Evolutionary conservation across 192 early-diverging fungal genomes (phyloP).

Genomic region (Coemansia sp.): DNA sequence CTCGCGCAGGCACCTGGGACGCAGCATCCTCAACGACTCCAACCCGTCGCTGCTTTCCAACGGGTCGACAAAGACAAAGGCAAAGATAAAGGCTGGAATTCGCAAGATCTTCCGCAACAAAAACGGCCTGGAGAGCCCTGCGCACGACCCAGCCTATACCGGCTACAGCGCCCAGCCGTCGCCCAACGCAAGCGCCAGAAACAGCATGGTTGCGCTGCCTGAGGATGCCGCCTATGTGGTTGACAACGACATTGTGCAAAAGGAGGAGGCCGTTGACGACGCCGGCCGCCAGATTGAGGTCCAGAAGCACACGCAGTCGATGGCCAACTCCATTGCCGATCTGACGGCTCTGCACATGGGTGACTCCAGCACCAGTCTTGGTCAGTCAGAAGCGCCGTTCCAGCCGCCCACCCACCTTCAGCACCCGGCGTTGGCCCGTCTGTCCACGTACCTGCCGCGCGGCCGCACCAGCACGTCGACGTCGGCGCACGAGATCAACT

Average conservation of each 20-base stretch:
- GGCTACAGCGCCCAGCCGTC: constrained; percentile 16
- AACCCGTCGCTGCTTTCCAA: constrained; percentile 30
- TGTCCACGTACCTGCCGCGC: constrained; percentile 44
- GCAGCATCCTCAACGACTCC: constrained; percentile 32
- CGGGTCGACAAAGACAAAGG: constrained; percentile 32
- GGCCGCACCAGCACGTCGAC: constrained; percentile 33
- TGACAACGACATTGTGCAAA: constrained; percentile 18
- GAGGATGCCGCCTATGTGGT: constrained; percentile 17
- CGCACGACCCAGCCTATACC: constrained; percentile 29
- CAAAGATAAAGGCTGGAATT: constrained; percentile 36
- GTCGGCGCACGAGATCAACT: constrained; percentile 40
- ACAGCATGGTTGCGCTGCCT: not conserved
- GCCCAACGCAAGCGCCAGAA: not conserved
- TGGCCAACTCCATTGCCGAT: not conserved
- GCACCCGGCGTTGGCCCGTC: constrained; percentile 29
- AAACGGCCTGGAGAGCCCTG: constrained; percentile 16
- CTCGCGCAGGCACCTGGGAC: constrained; percentile 17
- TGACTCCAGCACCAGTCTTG: not conserved
- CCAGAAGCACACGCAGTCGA: constrained; percentile 24
- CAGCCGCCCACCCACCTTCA: constrained; percentile 5
- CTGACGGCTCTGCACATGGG: not conserved
- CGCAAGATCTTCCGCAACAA: constrained; percentile 52
- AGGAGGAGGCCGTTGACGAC: constrained; percentile 28
- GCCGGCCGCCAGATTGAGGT: constrained; percentile 31
- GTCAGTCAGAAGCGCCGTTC: not conserved